Conservation (phyloP, 306 rosid species). For the Fragaria nilgerrensis region DNA sequence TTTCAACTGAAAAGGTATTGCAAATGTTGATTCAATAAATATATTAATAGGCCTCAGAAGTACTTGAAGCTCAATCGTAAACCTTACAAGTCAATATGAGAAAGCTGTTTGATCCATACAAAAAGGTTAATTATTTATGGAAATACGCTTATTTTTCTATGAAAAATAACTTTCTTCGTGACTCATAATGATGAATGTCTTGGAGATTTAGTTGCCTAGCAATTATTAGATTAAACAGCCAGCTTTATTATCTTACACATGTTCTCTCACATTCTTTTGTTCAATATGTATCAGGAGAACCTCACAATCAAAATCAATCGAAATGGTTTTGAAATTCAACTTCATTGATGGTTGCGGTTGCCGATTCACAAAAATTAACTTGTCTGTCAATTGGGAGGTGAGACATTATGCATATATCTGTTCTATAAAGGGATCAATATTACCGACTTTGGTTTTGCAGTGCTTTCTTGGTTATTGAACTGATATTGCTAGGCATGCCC, state of each 20-base stretch:
- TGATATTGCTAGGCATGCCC: neutral
- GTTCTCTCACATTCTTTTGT: conserved; percentile 30
- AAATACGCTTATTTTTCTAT: neutral
- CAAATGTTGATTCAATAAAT: neutral
- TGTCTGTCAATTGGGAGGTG: conserved; percentile 81
- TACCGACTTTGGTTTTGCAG: neutral
- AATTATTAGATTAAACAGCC: neutral
- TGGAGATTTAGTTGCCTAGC: neutral
- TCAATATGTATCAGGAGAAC: conserved; percentile 69
- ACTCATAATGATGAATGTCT: neutral
- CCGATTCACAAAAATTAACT: conserved; percentile 52
- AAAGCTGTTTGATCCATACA: neutral
- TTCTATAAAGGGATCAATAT: neutral
- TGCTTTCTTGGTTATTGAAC: neutral
- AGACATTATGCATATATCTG: conserved; percentile 25
- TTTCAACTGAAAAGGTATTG: conserved; percentile 51
- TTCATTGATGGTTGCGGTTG: conserved; percentile 88
- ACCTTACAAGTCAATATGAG: neutral
- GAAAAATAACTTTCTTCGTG: neutral
- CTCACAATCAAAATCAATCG: conserved; percentile 55
- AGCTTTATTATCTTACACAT: neutral
- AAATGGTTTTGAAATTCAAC: conserved; percentile 78
- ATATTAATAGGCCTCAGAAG: neutral
- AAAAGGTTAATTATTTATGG: neutral
- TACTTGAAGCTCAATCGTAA: conserved; percentile 5